Evolutionary conservation across 2,329 filamentous ascomycete genomes (phyloP), one percentile per base, ranked within the genome.

Genomic region (Aspergillaceae sp.): DNA sequence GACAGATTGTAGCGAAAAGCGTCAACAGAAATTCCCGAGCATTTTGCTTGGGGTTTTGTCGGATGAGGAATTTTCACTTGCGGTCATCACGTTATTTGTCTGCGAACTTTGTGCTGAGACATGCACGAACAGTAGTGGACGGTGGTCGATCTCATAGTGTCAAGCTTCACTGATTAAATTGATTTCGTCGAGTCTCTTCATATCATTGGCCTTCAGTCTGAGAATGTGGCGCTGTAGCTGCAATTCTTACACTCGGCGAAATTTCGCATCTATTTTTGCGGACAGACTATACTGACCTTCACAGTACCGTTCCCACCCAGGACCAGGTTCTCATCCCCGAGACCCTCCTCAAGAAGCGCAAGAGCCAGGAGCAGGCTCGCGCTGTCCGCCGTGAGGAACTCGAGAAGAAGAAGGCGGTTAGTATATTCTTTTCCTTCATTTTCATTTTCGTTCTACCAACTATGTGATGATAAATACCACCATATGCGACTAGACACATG

Each of bases 271-370:
- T 77, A 79, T 79, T 75, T 75, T 75, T 75, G 68, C 80, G 77
- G 83, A 79, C 79, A 81, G 83, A 87, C 84, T 87, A 82, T 87
- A 86, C 83, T 87, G 72, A 82, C 72, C 65, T 70, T 57, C 70
- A 67, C 70, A 95, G 89, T 77, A 83, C 83, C 76, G 87, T 95
- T 69, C 88, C 92, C 62, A 94, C 89, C 74, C 77, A 90, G 75
- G 87, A 96, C 74, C 86, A 97, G 74, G 83, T 98, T 73, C 80
- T 97, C 73, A 88, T 97, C 71, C 92, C 92, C 63, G 92, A 98
- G 87, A 98, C 92, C 66, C 87, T 98, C 68, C 83, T 98, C 74
- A 98, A 98, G 87, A 98, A 98, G 88, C 87, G 92, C 80, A 98
- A 98, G 89, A 88, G 83, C 74, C 91, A 96, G 79, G 92, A 98